These are phyloP conservation scores for Saccharum hybrid DNA, from an alignment of 202 grass and related monocot genomes.

Conservation along the genomic window DNA sequence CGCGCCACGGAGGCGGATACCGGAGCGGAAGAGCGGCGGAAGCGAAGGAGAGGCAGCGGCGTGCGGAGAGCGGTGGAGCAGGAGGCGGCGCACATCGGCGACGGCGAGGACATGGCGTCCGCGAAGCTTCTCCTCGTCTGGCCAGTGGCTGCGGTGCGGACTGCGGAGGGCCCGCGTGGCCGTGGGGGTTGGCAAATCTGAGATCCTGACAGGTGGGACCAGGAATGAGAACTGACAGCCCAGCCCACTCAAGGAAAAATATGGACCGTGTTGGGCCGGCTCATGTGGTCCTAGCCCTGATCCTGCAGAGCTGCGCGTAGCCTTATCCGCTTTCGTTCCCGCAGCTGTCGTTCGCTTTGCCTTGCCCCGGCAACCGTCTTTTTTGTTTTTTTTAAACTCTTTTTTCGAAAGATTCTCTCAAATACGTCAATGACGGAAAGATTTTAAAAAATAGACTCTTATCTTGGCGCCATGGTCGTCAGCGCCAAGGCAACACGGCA, in stretches of 20 bases:
- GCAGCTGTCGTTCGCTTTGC: neutral
- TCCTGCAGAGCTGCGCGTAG: neutral
- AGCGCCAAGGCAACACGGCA: no score
- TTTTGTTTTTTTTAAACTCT: no score
- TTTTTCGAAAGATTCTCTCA: no score
- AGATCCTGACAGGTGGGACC: slow-evolving; percentile 2
- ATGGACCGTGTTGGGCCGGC: neutral
- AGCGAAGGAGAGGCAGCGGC: neutral
- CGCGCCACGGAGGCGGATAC: slow-evolving; percentile 28
- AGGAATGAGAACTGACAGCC: neutral
- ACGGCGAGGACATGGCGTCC: slow-evolving; percentile 52
- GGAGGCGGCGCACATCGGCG: slow-evolving; percentile 40
- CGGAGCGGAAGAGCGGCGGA: neutral
- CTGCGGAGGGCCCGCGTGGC: neutral
- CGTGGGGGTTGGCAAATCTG: neutral
- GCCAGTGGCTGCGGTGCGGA: slow-evolving; percentile 4
- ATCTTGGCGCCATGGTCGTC: no score
- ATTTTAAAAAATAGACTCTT: no score
- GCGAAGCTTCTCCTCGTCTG: slow-evolving; percentile 43
- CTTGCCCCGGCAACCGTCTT: no score
- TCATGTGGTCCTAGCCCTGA: no score
- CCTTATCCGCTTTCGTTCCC: slow-evolving; percentile 40
- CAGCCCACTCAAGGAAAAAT: neutral
- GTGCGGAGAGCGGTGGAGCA: no score
- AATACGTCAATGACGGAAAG: no score